phyloP scores from a whole-genome alignment of 805 yeast species.

The Cyberlindnera subsufficiens region DNA sequence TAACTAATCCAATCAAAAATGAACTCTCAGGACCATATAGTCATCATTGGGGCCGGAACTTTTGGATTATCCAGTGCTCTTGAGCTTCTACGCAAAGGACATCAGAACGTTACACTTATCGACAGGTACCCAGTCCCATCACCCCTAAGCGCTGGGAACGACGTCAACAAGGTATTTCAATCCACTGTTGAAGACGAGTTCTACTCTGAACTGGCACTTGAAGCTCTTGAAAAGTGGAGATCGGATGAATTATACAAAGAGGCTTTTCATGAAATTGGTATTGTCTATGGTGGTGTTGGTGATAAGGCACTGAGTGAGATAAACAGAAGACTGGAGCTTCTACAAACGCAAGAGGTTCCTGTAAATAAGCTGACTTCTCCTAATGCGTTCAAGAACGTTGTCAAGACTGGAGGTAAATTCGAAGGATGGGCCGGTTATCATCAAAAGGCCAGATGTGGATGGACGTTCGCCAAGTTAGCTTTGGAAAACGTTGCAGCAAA shows the following conservation, averaged over 20 bases:
- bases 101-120: conserved; percentile 24
- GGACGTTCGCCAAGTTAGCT: conserved; percentile 31
- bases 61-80: conserved; percentile 39
- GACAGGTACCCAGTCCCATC: conserved; percentile 33
- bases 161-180: conserved; percentile 35
- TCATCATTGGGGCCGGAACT: conserved; percentile 39
- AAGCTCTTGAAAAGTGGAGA: conserved; percentile 30
- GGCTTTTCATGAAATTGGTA: conserved; percentile 31
- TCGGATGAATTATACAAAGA: conserved; percentile 25
- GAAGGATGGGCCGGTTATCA: conserved; percentile 28
- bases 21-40: conserved; percentile 7
- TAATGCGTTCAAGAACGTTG: conserved; percentile 1
- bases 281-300: conserved; percentile 21
- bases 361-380: conserved; percentile 6
- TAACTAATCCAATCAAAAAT: neutral
- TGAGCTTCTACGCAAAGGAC: conserved; percentile 29
- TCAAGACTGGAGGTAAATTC: conserved; percentile 8
- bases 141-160: conserved; percentile 34
- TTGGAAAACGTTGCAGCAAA: conserved; percentile 25
- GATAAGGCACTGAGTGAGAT: conserved; percentile 8
- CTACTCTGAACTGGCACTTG: conserved; percentile 25
- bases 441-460: conserved; percentile 29
- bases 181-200: conserved; percentile 18
- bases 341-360: conserved; percentile 4
- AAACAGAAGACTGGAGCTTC: conserved; percentile 8